Conservation (phyloP, 306 rosid genomes). For the Prunus kanzakura region DNA sequence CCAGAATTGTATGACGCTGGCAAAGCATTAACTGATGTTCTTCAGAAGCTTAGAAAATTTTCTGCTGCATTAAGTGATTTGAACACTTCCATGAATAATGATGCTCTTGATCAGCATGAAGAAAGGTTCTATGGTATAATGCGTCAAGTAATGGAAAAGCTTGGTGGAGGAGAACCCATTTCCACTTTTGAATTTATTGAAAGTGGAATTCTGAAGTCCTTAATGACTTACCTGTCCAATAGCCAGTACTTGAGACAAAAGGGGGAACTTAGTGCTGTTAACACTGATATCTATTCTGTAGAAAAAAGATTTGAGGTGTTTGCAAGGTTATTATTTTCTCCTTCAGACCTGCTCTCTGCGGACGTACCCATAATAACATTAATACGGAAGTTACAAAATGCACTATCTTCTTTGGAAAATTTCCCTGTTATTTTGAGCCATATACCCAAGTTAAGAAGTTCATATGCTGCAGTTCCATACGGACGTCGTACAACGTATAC, state of each 20-base stretch:
- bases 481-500: slow-evolving; percentile 58
- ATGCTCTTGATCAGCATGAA: slow-evolving; percentile 47
- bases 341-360: slow-evolving; percentile 40
- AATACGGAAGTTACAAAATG: slow-evolving; percentile 65
- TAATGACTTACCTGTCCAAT: slow-evolving; percentile 62
- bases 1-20: slow-evolving; percentile 63
- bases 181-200: slow-evolving; percentile 97
- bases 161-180: slow-evolving; percentile 73
- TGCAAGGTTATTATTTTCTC: slow-evolving; percentile 55
- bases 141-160: slow-evolving; percentile 63
- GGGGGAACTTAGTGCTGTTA: slow-evolving; percentile 28
- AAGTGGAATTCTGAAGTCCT: slow-evolving; percentile 83
- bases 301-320: slow-evolving; percentile 80
- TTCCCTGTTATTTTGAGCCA: slow-evolving; percentile 74
- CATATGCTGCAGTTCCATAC: slow-evolving; percentile 68
- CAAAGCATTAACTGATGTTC: slow-evolving; percentile 71
- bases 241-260: slow-evolving; percentile 52
- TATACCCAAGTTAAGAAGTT: slow-evolving; percentile 51
- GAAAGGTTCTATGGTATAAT: slow-evolving; percentile 49
- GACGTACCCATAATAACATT: slow-evolving; percentile 52
- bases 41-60: slow-evolving; percentile 64
- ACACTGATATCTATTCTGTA: slow-evolving; percentile 35
- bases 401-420: slow-evolving; percentile 80
- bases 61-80: slow-evolving; percentile 55
- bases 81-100: slow-evolving; percentile 29